Evolutionary conservation across 2,329 filamentous ascomycete species (phyloP), one percentile per base, ranked within the genome.

Genomic region (Neopestalotiopsis sp.): DNA sequence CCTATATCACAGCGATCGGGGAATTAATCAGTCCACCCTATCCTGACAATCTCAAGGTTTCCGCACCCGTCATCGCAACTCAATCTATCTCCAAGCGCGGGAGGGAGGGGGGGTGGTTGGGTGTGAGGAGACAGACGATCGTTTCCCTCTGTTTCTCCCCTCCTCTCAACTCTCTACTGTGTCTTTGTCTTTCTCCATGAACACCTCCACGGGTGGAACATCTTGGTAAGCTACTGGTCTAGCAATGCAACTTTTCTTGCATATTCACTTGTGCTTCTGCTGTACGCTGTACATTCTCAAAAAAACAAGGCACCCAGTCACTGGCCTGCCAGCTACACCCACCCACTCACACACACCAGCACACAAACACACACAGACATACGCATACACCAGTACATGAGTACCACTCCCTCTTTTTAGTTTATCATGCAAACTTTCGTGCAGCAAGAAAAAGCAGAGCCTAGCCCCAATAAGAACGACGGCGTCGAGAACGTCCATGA

Each of bases 401-500:
- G 24, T 28, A 28, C 24, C 24, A 28, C 10, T 38, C 10, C 6
- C 34, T 7, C 34, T 38, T 38, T 38, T 38, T 52, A 17, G 45
- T n/a, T 28, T 52, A 52, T 52, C 45, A 52, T 52, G 45, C 45
- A 10, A 28, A 28, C 24, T 28, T 17, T 17, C 20, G 45, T 20
- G 45, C n/a, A 52, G 45, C 45, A 52, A 24, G 34, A 49, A 28
- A 28, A 28, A 4, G 3, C 1, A n/a, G 38, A 6, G 20, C 61
- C n/a, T 38, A 14, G 32, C 6, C 38, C 61, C 61, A 64, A 64
- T 64, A 20, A 52, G 3, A 28, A 9, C n/a, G 14, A 3, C 42
- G 40, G n/a, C 40, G 40, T 42, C 40, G 24, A 45, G 14, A 49
- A 49, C 59, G 32, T 49, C 42, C 40, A 64, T 64, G 61, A 64